These are phyloP conservation scores for Pharus latifolius DNA, from an alignment of 176 grass and related monocot genomes.

Conservation along the genomic window DNA sequence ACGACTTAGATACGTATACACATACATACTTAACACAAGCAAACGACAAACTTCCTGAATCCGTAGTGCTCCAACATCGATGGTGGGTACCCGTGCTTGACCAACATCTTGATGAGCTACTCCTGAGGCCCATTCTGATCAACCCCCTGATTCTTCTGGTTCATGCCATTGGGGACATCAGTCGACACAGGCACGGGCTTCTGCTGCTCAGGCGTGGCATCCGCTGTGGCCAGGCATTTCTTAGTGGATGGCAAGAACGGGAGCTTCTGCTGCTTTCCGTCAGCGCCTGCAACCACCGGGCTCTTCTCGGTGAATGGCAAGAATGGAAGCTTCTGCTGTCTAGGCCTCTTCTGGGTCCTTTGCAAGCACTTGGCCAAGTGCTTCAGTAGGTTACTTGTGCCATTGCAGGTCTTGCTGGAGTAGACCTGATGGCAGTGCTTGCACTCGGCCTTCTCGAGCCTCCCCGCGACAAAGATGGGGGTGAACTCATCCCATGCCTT, in stretches of 20 bases:
- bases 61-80: not conserved
- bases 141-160: not conserved
- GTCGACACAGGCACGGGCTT: too few relatives aligned
- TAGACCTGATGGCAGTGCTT: too few relatives aligned
- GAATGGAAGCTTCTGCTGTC: not conserved
- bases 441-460: too few relatives aligned
- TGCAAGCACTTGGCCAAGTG: not conserved
- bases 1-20: too few relatives aligned
- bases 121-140: not conserved
- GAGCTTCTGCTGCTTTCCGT: slow-evolving; percentile 17
- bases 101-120: slow-evolving; percentile 8
- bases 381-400: slow-evolving; percentile 7
- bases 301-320: not conserved
- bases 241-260: not conserved
- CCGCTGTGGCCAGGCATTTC: not conserved
- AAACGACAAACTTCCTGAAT: slow-evolving; percentile 21
- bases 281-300: not conserved
- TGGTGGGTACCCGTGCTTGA: slow-evolving; percentile 10
- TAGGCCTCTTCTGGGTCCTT: not conserved
- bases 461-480: too few relatives aligned
- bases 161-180: not conserved
- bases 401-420: not conserved
- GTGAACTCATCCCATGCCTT: too few relatives aligned
- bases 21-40: too few relatives aligned
- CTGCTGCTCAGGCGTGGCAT: not conserved